Evolutionary conservation across 257 asterid species (phyloP).

Genomic region (Nicotiana obtusifolia): DNA sequence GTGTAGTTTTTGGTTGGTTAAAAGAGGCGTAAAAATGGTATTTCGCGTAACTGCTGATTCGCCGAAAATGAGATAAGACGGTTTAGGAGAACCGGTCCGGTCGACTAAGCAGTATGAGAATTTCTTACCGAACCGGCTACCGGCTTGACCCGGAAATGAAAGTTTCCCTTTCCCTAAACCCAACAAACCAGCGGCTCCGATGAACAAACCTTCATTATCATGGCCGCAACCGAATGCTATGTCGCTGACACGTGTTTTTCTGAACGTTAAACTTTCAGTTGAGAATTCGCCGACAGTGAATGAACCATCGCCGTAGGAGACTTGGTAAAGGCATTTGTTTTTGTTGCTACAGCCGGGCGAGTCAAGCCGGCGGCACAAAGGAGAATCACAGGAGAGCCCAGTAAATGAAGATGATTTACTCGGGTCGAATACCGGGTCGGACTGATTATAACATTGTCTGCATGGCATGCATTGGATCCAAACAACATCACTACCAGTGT

Average conservation of each 20-base stretch:
- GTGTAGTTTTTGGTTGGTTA: conserved; percentile 60
- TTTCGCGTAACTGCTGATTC: conserved; percentile 49
- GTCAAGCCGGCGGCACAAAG: conserved; percentile 63
- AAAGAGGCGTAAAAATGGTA: conserved; percentile 58
- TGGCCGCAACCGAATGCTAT: conserved; percentile 87
- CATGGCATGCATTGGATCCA: conserved; percentile 93
- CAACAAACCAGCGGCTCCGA: conserved; percentile 79
- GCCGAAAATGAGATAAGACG: conserved; percentile 75
- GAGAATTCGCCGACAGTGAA: conserved; percentile 72
- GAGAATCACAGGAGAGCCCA: conserved; percentile 47
- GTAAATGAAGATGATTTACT: conserved; percentile 37
- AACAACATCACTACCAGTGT: conserved; percentile 82
- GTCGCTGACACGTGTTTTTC: conserved; percentile 33
- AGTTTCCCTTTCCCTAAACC: conserved; percentile 80
- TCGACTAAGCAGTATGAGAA: conserved; percentile 81
- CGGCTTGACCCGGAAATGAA: conserved; percentile 68
- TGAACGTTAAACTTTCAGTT: conserved; percentile 70
- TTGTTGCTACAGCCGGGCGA: conserved; percentile 55
- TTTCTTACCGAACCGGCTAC: conserved; percentile 46
- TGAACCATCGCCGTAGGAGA: conserved; percentile 84
- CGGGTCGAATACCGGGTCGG: conserved; percentile 83
- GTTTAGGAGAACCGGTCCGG: conserved; percentile 52
- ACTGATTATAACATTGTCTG: conserved; percentile 55
- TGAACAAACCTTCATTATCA: conserved; percentile 76
- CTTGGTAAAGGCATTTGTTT: conserved; percentile 64